A percentile compares a stretch with the other conserved stretches of the same genome.
phyloP scores from a whole-genome alignment of 2,329 filamentous ascomycete genomes.

The Talaromyces atroroseus region DNA sequence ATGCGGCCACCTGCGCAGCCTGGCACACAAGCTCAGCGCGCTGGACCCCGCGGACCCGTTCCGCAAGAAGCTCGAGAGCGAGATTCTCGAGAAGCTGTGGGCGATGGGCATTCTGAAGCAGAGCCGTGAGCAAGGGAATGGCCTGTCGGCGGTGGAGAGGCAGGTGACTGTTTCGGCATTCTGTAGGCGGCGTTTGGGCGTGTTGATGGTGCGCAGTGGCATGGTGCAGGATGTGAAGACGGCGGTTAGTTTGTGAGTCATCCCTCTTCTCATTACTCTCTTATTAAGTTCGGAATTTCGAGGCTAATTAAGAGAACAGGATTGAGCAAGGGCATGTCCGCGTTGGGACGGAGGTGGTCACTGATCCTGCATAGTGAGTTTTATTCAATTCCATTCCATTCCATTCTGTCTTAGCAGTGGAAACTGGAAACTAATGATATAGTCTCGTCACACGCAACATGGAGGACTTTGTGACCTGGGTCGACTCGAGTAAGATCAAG shows the following conservation, averaged over 20 bases:
- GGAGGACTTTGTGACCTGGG: constrained; percentile 97
- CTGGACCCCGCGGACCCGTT: constrained; percentile 72
- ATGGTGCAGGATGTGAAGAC: constrained; percentile 91
- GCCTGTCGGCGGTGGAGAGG: constrained; percentile 67
- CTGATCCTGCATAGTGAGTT: constrained; percentile 69
- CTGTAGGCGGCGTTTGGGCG: constrained; percentile 73
- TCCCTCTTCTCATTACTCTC: constrained; percentile 4
- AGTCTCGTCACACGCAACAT: constrained; percentile 73
- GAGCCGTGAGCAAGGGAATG: constrained; percentile 69
- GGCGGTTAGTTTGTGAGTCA: constrained; percentile 39
- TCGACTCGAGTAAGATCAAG: constrained; percentile 95
- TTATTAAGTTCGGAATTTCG: neutral
- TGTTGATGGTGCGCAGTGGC: constrained; percentile 81
- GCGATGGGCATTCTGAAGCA: constrained; percentile 80
- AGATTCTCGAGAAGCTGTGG: constrained; percentile 85
- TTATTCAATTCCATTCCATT: neutral
- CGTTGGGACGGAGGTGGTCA: constrained; percentile 83
- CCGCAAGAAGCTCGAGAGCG: constrained; percentile 76
- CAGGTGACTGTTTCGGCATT: constrained; percentile 85
- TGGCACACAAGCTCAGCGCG: constrained; percentile 80
- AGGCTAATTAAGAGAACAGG: constrained; percentile 13
- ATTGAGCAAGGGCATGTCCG: constrained; percentile 93
- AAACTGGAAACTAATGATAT: neutral
- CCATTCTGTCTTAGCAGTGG: neutral
- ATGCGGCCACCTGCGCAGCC: constrained; percentile 76